Conservation (phyloP, 768 basidiomycete genomes). For the Phylloporus arenicola region DNA sequence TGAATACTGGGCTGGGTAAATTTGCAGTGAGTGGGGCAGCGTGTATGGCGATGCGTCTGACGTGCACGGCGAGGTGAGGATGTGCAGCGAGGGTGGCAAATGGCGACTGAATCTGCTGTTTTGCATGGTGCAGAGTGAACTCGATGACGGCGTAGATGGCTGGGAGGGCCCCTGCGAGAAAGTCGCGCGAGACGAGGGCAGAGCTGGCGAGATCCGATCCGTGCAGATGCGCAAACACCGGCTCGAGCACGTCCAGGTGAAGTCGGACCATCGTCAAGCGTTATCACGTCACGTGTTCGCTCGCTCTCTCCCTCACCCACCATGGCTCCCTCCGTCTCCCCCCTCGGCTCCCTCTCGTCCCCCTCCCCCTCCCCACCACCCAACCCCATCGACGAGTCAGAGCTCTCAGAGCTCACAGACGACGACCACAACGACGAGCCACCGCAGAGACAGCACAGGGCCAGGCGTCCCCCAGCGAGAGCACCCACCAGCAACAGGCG, state of each 20-base stretch:
- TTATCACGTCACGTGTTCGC: conserved; percentile 26
- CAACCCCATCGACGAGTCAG: conserved; percentile 49
- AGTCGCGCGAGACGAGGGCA: conserved; percentile 61
- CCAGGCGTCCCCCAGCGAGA: not conserved
- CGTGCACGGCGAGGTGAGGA: conserved; percentile 50
- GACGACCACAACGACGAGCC: conserved; percentile 51
- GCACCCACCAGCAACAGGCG: conserved; percentile 26
- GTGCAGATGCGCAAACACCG: conserved; percentile 53
- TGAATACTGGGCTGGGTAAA: conserved; percentile 41
- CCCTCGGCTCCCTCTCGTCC: conserved; percentile 61
- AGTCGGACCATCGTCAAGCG: conserved; percentile 41
- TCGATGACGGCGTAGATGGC: conserved; percentile 53
- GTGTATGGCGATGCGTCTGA: conserved; percentile 54
- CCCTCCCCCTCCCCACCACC: conserved; percentile 59
- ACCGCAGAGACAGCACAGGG: conserved; percentile 9
- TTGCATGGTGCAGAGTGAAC: conserved; percentile 52
- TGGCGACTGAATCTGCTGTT: conserved; percentile 51
- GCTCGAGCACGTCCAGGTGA: conserved; percentile 64
- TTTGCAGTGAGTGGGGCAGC: conserved; percentile 33
- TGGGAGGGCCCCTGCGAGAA: conserved; percentile 59
- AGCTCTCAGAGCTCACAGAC: conserved; percentile 80
- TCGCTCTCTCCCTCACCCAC: not conserved
- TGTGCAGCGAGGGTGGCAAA: conserved; percentile 55
- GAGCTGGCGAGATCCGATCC: conserved; percentile 52
- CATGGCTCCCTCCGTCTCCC: conserved; percentile 25